Conservation (phyloP, 148 eudicot species). For the Fagopyrum tataricum region DNA sequence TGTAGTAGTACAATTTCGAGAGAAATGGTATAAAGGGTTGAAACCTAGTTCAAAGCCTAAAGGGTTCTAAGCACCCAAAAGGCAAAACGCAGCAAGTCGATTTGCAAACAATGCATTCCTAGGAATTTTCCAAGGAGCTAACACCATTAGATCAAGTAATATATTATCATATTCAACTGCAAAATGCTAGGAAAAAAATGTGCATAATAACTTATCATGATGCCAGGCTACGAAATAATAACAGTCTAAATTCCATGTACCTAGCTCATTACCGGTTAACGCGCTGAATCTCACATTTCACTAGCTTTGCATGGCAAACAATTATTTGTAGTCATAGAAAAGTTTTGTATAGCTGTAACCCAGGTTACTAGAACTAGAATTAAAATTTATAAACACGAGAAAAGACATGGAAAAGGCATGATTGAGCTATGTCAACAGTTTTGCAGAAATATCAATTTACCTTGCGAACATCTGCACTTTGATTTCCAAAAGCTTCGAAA, state of each 20-base stretch:
- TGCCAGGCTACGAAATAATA: too few species aligned
- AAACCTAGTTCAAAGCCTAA: neutral
- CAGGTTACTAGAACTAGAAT: neutral
- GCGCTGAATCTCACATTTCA: too few species aligned
- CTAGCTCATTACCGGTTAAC: too few species aligned
- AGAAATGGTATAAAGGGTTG: neutral
- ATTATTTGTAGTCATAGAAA: neutral
- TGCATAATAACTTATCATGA: too few species aligned
- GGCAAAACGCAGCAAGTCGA: neutral
- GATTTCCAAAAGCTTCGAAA: constrained; percentile 95
- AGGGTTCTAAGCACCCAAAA: neutral
- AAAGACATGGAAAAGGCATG: neutral
- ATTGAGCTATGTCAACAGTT: neutral
- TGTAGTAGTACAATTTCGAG: neutral
- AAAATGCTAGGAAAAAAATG: too few species aligned
- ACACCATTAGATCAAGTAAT: too few species aligned
- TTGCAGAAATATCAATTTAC: constrained; percentile 25
- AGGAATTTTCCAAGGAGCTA: too few species aligned
- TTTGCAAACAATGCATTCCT: too few species aligned
- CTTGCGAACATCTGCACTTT: constrained; percentile 98
- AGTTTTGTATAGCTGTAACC: neutral
- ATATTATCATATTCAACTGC: too few species aligned
- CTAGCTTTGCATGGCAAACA: too few species aligned
- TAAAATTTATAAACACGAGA: neutral
- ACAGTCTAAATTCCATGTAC: too few species aligned